Evolutionary conservation across 371 early-diverging fungal genomes (phyloP), one percentile per base, ranked within the genome.

Genomic region (Lichtheimia ramosa): DNA sequence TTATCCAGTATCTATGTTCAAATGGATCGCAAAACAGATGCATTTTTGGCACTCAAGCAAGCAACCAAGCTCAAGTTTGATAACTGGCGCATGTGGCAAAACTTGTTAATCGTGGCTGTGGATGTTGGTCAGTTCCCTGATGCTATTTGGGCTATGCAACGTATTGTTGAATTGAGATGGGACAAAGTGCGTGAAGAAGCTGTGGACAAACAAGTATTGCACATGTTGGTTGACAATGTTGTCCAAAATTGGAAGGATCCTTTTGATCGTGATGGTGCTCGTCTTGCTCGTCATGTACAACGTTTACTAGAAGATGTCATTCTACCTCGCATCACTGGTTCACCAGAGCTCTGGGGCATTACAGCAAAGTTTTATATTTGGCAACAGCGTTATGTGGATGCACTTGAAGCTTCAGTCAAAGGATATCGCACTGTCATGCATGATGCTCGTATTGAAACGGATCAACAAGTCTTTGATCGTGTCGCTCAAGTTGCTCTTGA

Each of bases 71-170:
- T 81, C 58, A 90, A 90, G 64, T 86, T 75, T 66, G 95, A 95
- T 41, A 87, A 80, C 59, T 92, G 92, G 88, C 89, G 88, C 64
- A 93, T 98, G 65, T 97, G 97, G 97, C 85, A 91, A 48, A 98
- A 98, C 74, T 85, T 89, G 56, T 69, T 97, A 81, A 86, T 86
- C 57, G 83, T 86, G 3, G 83, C 91, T 18, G 58, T 92, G 39
- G 91, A 92, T 62, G 66, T 96, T 15, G 92, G 91, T 14, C 86
- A 92, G 60, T 88, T 93, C 62, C 66, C 86, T 21, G 91, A 93
- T 63, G 91, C 95, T 5, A 90, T 97, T 46, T 89, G 83, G 43
- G 92, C 97, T 15, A 87, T 96, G 89, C 82, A 83, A 16, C 85
- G 89, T 51, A 66, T 97, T 3, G 84, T 96, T 4, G 93, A 92